phyloP scores from a whole-genome alignment of 2,329 filamentous ascomycete species.

The Niveomyces coronatus region DNA sequence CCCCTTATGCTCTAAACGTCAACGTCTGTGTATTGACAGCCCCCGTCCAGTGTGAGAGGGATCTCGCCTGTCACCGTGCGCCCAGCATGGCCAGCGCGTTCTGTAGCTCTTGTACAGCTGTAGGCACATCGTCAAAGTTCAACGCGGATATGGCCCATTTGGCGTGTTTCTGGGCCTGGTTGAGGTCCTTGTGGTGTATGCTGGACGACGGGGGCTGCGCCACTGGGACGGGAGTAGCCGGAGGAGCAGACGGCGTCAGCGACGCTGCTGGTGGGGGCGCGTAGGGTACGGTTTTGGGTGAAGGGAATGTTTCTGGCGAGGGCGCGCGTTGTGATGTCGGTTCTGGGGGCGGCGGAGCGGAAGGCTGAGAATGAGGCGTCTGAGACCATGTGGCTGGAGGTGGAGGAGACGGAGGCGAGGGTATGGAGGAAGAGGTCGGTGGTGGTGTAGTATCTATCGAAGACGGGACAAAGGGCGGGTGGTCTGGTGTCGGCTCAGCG shows the following conservation, averaged over 20 bases:
- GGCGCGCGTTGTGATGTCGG: conserved; percentile 16
- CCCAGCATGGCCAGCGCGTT: conserved; percentile 64
- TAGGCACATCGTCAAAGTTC: conserved; percentile 91
- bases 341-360: conserved; percentile 19
- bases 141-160: conserved; percentile 94
- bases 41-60: too few relatives aligned
- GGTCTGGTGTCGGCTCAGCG: conserved; percentile 10
- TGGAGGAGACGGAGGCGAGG: not conserved
- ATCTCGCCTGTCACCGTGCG: conserved; percentile 37
- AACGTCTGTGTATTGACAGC: too few relatives aligned
- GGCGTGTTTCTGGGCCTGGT: conserved; percentile 84
- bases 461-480: conserved; percentile 12
- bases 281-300: conserved; percentile 11
- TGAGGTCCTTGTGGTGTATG: conserved; percentile 47
- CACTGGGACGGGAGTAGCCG: conserved; percentile 8
- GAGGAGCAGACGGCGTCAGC: conserved; percentile 8
- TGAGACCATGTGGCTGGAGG: conserved; percentile 13
- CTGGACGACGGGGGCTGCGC: conserved; percentile 10
- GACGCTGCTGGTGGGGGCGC: conserved; percentile 8
- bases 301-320: conserved; percentile 13
- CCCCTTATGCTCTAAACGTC: too few relatives aligned
- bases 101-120: conserved; percentile 75
- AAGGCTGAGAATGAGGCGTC: conserved; percentile 19
- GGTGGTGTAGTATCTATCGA: not conserved
- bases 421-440: not conserved